A percentile compares a stretch with the other conserved stretches of the same genome.
phyloP scores from a whole-genome alignment of 768 basidiomycete species.

The Rhodotorula toruloides region DNA sequence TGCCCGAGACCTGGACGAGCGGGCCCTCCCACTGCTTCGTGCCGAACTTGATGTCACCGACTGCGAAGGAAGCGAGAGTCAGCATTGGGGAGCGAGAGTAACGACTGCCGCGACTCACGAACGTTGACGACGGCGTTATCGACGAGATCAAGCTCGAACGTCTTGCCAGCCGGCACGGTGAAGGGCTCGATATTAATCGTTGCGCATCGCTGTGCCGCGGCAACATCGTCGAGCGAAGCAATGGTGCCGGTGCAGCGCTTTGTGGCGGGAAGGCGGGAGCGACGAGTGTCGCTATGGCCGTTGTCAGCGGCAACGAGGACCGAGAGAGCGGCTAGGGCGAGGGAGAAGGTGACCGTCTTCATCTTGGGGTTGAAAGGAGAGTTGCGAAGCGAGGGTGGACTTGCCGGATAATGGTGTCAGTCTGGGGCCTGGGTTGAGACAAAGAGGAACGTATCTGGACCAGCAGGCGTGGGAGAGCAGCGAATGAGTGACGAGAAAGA shows the following conservation, averaged over 20 bases:
- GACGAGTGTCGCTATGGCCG: background rate
- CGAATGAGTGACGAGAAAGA: background rate
- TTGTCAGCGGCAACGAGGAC: background rate
- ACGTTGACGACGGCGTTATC: slow-evolving; percentile 3
- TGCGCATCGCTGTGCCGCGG: background rate
- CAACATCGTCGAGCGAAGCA: background rate
- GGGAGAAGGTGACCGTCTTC: background rate
- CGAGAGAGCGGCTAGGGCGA: background rate
- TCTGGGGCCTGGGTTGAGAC: no score
- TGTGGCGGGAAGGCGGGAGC: background rate
- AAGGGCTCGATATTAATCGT: slow-evolving; percentile 2
- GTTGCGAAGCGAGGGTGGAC: no score
- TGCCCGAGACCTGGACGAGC: background rate
- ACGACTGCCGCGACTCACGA: background rate
- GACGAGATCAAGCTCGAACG: background rate
- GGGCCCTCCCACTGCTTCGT: slow-evolving; percentile 4
- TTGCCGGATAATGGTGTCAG: no score
- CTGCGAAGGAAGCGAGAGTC: background rate
- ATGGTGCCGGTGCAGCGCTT: slow-evolving; percentile 5
- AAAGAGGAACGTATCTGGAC: no score
- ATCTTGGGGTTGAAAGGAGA: no score
- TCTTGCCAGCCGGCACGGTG: slow-evolving; percentile 9
- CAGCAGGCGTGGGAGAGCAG: no score
- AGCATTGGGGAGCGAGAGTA: no score
- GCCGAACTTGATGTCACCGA: slow-evolving; percentile 9